Evolutionary conservation across 495 filamentous ascomycete species (phyloP).

Genomic region (Podospora sp.): DNA sequence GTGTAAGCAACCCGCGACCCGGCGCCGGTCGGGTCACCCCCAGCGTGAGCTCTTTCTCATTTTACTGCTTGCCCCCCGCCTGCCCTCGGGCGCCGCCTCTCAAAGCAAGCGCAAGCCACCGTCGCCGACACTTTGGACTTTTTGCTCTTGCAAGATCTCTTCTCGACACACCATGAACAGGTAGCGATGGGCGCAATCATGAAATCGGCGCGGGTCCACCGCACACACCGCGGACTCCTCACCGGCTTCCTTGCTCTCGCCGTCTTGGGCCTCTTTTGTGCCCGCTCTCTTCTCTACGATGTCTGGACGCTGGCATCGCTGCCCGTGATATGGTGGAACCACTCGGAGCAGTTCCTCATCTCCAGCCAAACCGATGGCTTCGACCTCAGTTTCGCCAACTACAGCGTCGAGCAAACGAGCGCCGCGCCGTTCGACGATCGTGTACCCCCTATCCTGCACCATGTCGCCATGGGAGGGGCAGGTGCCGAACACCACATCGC

Average conservation of each 20-base stretch:
- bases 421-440: constrained; percentile 35
- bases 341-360: constrained; percentile 33
- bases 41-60: constrained; percentile 6
- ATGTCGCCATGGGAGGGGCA: constrained; percentile 39
- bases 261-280: constrained; percentile 20
- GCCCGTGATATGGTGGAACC: constrained; percentile 33
- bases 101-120: neutral
- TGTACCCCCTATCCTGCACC: constrained; percentile 43
- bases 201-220: constrained; percentile 18
- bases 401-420: constrained; percentile 34
- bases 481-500: constrained; percentile 23
- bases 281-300: constrained; percentile 29
- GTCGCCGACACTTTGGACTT: neutral
- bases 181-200: constrained; percentile 22
- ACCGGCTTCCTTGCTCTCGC: constrained; percentile 12
- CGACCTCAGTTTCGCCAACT: constrained; percentile 45
- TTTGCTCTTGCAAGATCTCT: neutral
- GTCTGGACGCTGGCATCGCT: constrained; percentile 35
- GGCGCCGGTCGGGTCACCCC: neutral
- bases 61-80: constrained; percentile 4
- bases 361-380: constrained; percentile 37
- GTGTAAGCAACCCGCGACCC: neutral
- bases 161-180: constrained; percentile 13
- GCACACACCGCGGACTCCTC: constrained; percentile 23
- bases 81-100: neutral